Conservation (phyloP, 345 rosid genomes). For the Arabis alpina region DNA sequence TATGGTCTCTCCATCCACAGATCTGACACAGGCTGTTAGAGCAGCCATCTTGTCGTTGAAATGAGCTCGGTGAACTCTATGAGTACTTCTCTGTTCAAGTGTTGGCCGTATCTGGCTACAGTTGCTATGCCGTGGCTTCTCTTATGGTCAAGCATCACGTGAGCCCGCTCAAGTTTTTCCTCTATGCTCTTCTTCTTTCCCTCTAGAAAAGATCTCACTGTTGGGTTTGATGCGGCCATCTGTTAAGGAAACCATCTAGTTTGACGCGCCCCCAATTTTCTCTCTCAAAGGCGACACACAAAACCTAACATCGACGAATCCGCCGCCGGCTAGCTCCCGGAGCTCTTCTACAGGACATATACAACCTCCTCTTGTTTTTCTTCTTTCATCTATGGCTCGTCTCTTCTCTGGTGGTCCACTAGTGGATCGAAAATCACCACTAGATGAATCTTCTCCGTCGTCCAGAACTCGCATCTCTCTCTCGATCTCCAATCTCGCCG, state of each 20-base stretch:
- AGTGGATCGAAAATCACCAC: too few species aligned
- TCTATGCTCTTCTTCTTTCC: conserved; percentile 55
- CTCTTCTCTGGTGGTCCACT: too few species aligned
- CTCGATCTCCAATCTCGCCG: too few species aligned
- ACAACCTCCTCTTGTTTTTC: too few species aligned
- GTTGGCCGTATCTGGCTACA: conserved; percentile 67
- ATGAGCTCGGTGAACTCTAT: conserved; percentile 71
- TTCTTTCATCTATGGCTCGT: too few species aligned
- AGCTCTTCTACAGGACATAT: too few species aligned
- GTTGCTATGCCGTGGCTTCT: conserved; percentile 85
- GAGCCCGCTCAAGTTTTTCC: conserved; percentile 59
- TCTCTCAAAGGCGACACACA: too few species aligned
- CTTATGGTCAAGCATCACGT: conserved; percentile 92
- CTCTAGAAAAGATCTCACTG: conserved; percentile 55
- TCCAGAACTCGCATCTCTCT: too few species aligned
- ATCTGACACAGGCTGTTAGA: conserved; percentile 63
- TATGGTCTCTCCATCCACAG: conserved; percentile 65
- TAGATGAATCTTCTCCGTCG: too few species aligned
- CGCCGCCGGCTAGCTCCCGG: too few species aligned
- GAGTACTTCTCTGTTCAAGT: conserved; percentile 58
- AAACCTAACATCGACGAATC: too few species aligned
- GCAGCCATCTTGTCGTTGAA: conserved; percentile 83
- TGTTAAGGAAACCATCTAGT: conserved; percentile 39
- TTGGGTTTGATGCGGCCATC: conserved; percentile 58
- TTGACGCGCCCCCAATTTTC: too few species aligned